These are phyloP conservation scores for Arabidopsis lyrata DNA, from an alignment of 441 rosid genomes.

Conservation along the genomic window DNA sequence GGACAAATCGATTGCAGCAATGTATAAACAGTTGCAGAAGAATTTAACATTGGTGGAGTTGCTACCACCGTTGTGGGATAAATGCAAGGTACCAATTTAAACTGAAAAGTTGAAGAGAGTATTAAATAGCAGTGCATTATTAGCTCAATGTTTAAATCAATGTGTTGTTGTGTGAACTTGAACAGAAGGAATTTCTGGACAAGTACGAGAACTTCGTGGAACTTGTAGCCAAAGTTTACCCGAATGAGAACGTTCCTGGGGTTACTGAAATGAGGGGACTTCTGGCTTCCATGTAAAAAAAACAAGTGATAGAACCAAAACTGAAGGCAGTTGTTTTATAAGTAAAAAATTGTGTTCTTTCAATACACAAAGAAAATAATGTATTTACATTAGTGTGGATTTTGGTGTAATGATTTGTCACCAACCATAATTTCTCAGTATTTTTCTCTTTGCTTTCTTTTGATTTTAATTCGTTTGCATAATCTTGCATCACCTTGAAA, in stretches of 20 bases:
- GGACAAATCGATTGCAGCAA: constrained; percentile 85
- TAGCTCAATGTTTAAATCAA: not conserved
- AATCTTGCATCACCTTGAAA: constrained; percentile 1
- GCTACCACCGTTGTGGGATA: constrained; percentile 96
- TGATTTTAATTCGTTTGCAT: too few species aligned
- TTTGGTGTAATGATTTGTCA: too few species aligned
- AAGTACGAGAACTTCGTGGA: constrained; percentile 94
- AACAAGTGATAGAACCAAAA: not conserved
- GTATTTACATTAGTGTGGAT: not conserved
- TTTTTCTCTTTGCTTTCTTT: too few species aligned
- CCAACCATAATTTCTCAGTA: too few species aligned
- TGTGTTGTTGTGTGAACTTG: constrained; percentile 26
- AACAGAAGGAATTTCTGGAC: constrained; percentile 96
- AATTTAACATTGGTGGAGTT: constrained; percentile 90
- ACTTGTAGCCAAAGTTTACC: constrained; percentile 89
- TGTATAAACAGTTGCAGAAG: constrained; percentile 98
- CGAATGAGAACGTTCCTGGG: constrained; percentile 72
- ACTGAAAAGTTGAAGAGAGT: not conserved
- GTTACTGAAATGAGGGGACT: constrained; percentile 84
- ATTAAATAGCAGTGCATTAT: too few species aligned
- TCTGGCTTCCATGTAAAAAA: constrained; percentile 75
- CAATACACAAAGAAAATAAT: not conserved
- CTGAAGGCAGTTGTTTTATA: not conserved
- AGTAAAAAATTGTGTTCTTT: not conserved
- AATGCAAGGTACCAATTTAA: constrained; percentile 79